Conservation (phyloP, 140 eudicot genomes). For the Anethum foeniculum region DNA sequence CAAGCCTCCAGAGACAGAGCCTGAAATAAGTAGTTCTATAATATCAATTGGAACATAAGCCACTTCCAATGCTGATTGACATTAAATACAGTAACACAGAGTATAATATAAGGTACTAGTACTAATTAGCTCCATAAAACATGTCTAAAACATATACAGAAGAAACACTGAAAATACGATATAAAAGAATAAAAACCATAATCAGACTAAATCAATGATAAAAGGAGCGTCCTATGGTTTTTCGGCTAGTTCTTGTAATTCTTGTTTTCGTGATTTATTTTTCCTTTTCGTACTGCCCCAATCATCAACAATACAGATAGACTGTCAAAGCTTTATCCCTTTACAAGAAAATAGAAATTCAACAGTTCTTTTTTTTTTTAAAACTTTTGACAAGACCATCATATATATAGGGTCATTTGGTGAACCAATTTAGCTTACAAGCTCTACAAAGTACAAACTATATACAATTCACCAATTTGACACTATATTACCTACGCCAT, state of each 20-base stretch:
- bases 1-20: slow-evolving; percentile 34
- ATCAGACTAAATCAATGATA: neutral
- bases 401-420: neutral
- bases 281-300: neutral
- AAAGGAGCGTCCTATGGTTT: neutral
- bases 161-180: neutral
- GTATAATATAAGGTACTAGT: neutral
- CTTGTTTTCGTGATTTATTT: neutral
- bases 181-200: neutral
- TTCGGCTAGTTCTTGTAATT: neutral
- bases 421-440: neutral
- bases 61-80: neutral
- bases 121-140: neutral
- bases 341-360: neutral
- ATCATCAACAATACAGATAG: neutral
- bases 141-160: neutral
- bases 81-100: neutral
- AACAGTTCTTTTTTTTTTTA: neutral
- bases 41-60: neutral
- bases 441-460: neutral
- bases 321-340: neutral
- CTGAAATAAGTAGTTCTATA: slow-evolving; percentile 15
- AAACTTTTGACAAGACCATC: neutral
- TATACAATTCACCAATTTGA: neutral
- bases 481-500: neutral